phyloP scores from a whole-genome alignment of 1,284 basidiomycete genomes.

The Tylopilus microsporus region DNA sequence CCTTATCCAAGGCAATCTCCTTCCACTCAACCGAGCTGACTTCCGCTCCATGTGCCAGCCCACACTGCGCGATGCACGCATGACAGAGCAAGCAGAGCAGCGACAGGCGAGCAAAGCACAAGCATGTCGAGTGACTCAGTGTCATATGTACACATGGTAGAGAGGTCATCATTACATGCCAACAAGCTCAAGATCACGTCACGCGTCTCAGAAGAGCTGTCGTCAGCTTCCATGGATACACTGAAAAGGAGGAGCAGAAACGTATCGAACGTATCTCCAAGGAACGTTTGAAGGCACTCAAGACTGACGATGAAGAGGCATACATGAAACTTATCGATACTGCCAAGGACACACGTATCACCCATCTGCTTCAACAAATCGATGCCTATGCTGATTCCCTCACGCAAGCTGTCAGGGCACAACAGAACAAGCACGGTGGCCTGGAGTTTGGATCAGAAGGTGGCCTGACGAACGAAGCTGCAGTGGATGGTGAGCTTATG shows the following conservation, averaged over 20 bases:
- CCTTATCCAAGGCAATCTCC: conserved; percentile 84
- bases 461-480: conserved; percentile 79
- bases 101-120: conserved; percentile 94
- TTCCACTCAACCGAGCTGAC: conserved; percentile 87
- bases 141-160: conserved; percentile 86
- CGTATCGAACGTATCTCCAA: conserved; percentile 94
- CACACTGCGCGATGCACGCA: conserved; percentile 83
- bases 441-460: conserved; percentile 55
- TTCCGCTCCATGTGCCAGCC: conserved; percentile 89
- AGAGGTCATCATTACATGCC: conserved; percentile 64
- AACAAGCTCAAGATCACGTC: conserved; percentile 71
- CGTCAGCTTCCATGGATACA: conserved; percentile 78
- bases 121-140: conserved; percentile 90
- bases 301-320: conserved; percentile 98
- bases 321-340: conserved; percentile 99
- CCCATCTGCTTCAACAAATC: conserved; percentile 91
- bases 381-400: conserved; percentile 94
- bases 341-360: conserved; percentile 98
- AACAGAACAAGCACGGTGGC: conserved; percentile 78
- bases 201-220: conserved; percentile 83
- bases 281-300: conserved; percentile 97
- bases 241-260: conserved; percentile 99
- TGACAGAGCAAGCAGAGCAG: conserved; percentile 87
- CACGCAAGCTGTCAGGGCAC: conserved; percentile 89
- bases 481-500: conserved; percentile 99